These are phyloP conservation scores for Cystobasidium sp. DNA, from an alignment of 1,284 basidiomycete genomes.

Conservation along the genomic window DNA sequence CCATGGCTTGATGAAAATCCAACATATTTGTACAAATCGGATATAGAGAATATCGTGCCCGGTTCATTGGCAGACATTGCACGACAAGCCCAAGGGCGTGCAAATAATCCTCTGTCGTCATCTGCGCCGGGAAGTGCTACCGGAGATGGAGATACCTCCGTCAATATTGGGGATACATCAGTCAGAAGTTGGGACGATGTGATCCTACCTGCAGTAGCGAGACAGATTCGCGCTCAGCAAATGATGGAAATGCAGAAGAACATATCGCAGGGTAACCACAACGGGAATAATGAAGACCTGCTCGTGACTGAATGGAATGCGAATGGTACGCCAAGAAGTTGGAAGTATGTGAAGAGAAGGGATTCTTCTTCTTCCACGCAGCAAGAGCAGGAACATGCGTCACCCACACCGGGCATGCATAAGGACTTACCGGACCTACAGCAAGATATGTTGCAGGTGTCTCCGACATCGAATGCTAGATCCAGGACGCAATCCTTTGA, in stretches of 20 bases:
- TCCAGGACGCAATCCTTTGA: background rate
- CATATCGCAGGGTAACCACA: background rate
- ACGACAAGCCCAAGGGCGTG: slow-evolving; percentile 17
- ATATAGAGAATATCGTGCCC: slow-evolving; percentile 16
- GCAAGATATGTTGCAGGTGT: too few species aligned
- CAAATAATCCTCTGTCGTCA: background rate
- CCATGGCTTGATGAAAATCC: slow-evolving; percentile 37
- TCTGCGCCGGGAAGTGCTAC: background rate
- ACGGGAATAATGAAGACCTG: slow-evolving; percentile 9
- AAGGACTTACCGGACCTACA: too few species aligned
- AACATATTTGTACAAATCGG: slow-evolving; percentile 31
- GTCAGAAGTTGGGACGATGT: slow-evolving; percentile 37
- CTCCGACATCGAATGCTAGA: background rate
- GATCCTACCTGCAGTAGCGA: slow-evolving; percentile 39
- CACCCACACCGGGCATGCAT: background rate
- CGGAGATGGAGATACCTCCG: slow-evolving; percentile 1
- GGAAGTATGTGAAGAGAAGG: slow-evolving; percentile 6
- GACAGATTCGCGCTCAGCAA: slow-evolving; percentile 40
- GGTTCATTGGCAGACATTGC: slow-evolving; percentile 37
- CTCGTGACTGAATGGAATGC: slow-evolving; percentile 35
- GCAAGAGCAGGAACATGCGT: background rate
- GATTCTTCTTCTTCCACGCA: background rate
- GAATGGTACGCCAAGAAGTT: slow-evolving; percentile 33
- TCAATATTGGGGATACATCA: background rate
- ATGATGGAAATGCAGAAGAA: slow-evolving; percentile 18